Base-by-base conservation (phyloP, 345 rosid species). In the Boechera stricta region DNA sequence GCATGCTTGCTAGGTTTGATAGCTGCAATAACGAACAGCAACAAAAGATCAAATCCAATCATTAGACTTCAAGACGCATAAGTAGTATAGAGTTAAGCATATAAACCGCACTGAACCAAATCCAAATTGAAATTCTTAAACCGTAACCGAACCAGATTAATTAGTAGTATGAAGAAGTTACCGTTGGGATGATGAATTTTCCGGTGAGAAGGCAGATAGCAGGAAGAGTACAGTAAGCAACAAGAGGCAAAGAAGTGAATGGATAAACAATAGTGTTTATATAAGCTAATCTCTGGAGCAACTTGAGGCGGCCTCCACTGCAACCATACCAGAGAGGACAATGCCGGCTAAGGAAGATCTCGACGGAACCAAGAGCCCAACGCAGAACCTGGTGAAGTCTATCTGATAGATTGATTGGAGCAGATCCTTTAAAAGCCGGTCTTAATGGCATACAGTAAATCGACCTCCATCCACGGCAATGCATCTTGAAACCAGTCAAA, bases 391-490 rank as follows among this genome's bases (percentile, higher is more conserved):
- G 98, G 76, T 88, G 92, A 82, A 94, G 78, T 76, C 98, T 77
- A 84, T 95, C 99, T 4, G 99, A 95, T 66, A 94, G 83, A 80
- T 94, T 94, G 85, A 92, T 89, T n/a, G 98, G 98, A 6, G 98
- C 97, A 69, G 98, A 94, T 41, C 99, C 99, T 86, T 92, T 92
- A 85, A 95, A 95, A 70, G 96, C 96, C 1, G 98, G 98, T 88
- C 99, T 88, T 76, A 87, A 58, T 10, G 98, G 99, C 99, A 95
- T 89, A 90, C 97, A 90, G 82, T 95, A 95, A 28, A 95, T 74
- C 0, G 99, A 95, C 74, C 99, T 87, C 99, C 99, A 95, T 84
- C 98, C 98, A 6, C 99, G 89, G 77, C 99, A 95, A 71, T 95
- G 98, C 98, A 95, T 95, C 86, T 89, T 92, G 84, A 92, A 95